Conservation (phyloP, 768 basidiomycete species). For the Boletales sp. region DNA sequence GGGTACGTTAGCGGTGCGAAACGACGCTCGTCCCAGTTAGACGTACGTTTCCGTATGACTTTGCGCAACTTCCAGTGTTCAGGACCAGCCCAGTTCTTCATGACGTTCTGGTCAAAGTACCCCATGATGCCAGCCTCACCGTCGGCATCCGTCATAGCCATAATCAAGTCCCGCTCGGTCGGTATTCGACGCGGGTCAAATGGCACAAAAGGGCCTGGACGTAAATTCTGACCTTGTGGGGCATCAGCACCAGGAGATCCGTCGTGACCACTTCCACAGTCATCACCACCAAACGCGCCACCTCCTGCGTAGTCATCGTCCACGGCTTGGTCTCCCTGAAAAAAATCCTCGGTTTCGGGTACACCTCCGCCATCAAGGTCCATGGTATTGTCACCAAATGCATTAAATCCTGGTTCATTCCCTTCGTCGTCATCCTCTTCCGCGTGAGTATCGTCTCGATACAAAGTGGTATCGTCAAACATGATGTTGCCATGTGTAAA, state of each 20-base stretch:
- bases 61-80: slow-evolving; percentile 97
- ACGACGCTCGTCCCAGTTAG: background rate
- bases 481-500: slow-evolving; percentile 66
- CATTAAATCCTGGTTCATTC: slow-evolving; percentile 18
- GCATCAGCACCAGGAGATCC: slow-evolving; percentile 45
- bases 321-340: slow-evolving; percentile 57
- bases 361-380: slow-evolving; percentile 39
- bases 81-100: slow-evolving; percentile 98
- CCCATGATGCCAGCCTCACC: slow-evolving; percentile 61
- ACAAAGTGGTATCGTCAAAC: slow-evolving; percentile 61
- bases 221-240: slow-evolving; percentile 36
- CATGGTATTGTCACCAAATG: slow-evolving; percentile 28
- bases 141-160: slow-evolving; percentile 79
- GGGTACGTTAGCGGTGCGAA: slow-evolving; percentile 1
- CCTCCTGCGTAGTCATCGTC: slow-evolving; percentile 44
- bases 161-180: slow-evolving; percentile 74
- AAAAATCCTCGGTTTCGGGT: slow-evolving; percentile 59
- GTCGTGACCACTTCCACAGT: slow-evolving; percentile 35
- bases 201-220: slow-evolving; percentile 55
- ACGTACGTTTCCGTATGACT: slow-evolving; percentile 72
- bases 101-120: slow-evolving; percentile 84
- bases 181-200: slow-evolving; percentile 85
- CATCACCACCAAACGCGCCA: slow-evolving; percentile 40
- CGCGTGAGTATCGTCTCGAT: slow-evolving; percentile 48
- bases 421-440: slow-evolving; percentile 35